Evolutionary conservation across 2,329 filamentous ascomycete species (phyloP).

Genomic region (Colletotrichum cordylinicola): DNA sequence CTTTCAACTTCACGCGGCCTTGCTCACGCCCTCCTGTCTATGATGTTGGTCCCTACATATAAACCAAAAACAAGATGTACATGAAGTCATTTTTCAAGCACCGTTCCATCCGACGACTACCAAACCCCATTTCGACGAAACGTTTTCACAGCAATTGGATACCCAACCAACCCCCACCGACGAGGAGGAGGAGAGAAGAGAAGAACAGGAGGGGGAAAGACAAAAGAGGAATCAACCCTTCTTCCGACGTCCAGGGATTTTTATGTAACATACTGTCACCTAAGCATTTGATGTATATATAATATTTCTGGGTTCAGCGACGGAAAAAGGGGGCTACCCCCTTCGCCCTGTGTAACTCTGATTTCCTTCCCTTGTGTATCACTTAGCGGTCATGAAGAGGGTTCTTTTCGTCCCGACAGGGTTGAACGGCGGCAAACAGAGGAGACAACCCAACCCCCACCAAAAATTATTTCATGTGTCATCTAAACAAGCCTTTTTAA

Average conservation of each 20-base stretch:
- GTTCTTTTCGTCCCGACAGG: not conserved
- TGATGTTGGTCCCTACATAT: not conserved
- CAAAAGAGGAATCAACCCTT: not conserved
- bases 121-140: not conserved
- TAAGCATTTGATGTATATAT: not conserved
- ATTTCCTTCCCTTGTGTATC: not conserved
- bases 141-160: not conserved
- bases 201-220: not conserved
- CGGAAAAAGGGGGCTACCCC: not conserved
- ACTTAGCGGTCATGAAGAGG: not conserved
- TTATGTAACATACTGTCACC: not conserved
- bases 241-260: not conserved
- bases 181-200: not conserved
- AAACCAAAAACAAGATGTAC: not conserved
- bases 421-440: not conserved
- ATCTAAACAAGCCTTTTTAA: not conserved
- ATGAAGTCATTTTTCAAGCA: not conserved
- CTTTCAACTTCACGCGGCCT: not conserved
- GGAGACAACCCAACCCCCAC: not conserved
- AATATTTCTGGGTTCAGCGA: not conserved
- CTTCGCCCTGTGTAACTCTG: not conserved
- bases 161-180: not conserved
- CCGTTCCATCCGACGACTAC: not conserved
- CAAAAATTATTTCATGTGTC: conserved; percentile 1
- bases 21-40: not conserved